Conservation (phyloP, 2,329 filamentous ascomycete genomes). For the Aspergillus melleus region DNA sequence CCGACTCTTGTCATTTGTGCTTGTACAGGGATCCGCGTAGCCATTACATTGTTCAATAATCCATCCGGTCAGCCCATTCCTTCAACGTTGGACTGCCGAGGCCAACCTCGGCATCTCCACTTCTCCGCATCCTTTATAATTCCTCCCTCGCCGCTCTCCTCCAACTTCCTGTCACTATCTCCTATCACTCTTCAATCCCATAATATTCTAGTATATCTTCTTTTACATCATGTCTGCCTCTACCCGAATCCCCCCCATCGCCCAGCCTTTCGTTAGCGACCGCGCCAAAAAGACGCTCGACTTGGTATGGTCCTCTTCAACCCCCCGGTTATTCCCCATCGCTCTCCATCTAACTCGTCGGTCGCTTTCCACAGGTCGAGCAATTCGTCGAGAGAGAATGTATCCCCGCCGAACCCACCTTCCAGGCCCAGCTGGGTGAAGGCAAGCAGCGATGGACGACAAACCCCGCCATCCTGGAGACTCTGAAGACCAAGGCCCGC, state of each 20-base stretch:
- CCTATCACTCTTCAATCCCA: background rate
- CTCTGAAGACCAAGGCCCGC: slow-evolving; percentile 80
- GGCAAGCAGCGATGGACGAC: slow-evolving; percentile 75
- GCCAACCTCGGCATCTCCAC: slow-evolving; percentile 18
- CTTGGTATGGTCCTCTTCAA: slow-evolving; percentile 52
- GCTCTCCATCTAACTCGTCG: slow-evolving; percentile 3
- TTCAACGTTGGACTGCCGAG: background rate
- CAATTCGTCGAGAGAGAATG: slow-evolving; percentile 98
- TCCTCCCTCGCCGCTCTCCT: background rate
- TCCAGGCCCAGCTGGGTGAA: slow-evolving; percentile 74
- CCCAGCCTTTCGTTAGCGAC: slow-evolving; percentile 71
- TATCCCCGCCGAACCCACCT: slow-evolving; percentile 78
- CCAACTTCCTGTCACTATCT: background rate
- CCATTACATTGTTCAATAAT: too few species aligned
- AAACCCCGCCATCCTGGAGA: slow-evolving; percentile 80
- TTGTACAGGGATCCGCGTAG: background rate
- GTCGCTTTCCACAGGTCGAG: slow-evolving; percentile 63
- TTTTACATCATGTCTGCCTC: slow-evolving; percentile 50
- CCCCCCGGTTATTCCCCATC: background rate
- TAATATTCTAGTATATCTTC: background rate
- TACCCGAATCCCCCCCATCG: slow-evolving; percentile 58
- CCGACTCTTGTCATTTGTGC: background rate
- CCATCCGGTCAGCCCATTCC: background rate
- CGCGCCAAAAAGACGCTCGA: slow-evolving; percentile 81
- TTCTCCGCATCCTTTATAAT: slow-evolving; percentile 13